phyloP scores from a whole-genome alignment of 2,329 filamentous ascomycete species.

The Aplosporella prunicola region DNA sequence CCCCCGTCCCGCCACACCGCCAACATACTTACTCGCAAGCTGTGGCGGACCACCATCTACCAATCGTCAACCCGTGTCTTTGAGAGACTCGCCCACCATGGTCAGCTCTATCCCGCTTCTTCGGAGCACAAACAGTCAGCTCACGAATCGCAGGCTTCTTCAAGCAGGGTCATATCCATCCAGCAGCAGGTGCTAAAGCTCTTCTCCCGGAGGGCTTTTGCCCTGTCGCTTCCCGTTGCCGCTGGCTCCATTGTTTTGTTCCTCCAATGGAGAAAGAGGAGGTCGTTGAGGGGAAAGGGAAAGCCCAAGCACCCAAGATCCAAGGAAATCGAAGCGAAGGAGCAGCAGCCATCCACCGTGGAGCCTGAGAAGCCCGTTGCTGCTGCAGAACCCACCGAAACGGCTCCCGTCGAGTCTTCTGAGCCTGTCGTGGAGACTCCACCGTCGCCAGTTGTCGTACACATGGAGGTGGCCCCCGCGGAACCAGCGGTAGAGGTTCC shows the following conservation, averaged over 20 bases:
- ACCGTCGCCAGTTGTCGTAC: too few relatives aligned
- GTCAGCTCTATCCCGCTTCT: too few relatives aligned
- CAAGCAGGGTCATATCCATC: constrained; percentile 4
- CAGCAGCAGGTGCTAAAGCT: constrained; percentile 10
- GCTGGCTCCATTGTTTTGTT: constrained; percentile 9
- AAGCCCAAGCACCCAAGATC: constrained; percentile 3
- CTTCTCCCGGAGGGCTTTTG: constrained; percentile 8
- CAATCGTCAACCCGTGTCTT: too few relatives aligned
- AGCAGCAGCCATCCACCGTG: not conserved
- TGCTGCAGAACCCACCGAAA: constrained; percentile 6
- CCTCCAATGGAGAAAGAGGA: constrained; percentile 10
- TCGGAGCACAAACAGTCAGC: too few relatives aligned
- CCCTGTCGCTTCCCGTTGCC: constrained; percentile 6
- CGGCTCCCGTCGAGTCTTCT: too few relatives aligned
- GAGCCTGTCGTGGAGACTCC: too few relatives aligned
- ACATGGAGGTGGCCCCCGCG: too few relatives aligned
- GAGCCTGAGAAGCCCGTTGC: not conserved
- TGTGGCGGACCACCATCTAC: too few relatives aligned
- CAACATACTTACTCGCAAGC: too few relatives aligned
- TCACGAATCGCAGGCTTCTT: constrained; percentile 5
- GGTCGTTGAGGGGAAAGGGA: constrained; percentile 7
- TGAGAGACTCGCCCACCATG: too few relatives aligned
- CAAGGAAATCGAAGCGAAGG: constrained; percentile 2
- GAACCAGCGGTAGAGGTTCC: too few relatives aligned
- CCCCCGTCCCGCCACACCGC: too few relatives aligned